Conservation (phyloP, 1,284 basidiomycete species). For the Filobasidium uniguttulatum region DNA sequence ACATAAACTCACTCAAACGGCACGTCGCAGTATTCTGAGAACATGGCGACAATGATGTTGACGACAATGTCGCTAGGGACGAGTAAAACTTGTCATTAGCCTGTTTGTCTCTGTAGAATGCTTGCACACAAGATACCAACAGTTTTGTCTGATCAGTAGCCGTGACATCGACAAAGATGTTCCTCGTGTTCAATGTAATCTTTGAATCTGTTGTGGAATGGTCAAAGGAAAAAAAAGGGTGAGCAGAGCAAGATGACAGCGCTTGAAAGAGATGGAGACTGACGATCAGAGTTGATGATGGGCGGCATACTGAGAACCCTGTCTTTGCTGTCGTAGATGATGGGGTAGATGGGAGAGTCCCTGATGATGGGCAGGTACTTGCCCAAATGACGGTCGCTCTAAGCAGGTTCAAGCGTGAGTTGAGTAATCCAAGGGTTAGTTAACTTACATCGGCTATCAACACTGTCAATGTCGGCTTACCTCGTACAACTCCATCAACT, state of each 20-base stretch:
- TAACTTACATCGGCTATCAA: not conserved
- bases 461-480: too few species aligned
- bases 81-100: constrained; percentile 2
- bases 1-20: constrained; percentile 70
- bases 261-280: not conserved
- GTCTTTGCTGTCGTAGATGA: constrained; percentile 84
- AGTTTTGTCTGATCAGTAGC: constrained; percentile 97
- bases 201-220: constrained; percentile 52
- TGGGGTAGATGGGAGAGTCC: constrained; percentile 90
- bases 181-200: constrained; percentile 84
- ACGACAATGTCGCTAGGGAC: constrained; percentile 58
- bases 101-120: not conserved
- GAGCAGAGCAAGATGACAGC: not conserved
- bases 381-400: constrained; percentile 83
- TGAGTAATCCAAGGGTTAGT: constrained; percentile 5
- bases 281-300: constrained; percentile 85
- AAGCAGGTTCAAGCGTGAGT: constrained; percentile 1
- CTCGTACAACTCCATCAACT: constrained; percentile 83
- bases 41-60: constrained; percentile 91
- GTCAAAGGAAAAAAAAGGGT: not conserved
- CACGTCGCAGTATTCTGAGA: constrained; percentile 85
- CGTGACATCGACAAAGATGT: constrained; percentile 94
- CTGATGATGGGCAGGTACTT: constrained; percentile 85
- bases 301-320: constrained; percentile 92
- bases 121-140: constrained; percentile 8